Base-by-base conservation (phyloP, 2,329 filamentous ascomycete genomes). In the Dothideomycetidae sp. region DNA sequence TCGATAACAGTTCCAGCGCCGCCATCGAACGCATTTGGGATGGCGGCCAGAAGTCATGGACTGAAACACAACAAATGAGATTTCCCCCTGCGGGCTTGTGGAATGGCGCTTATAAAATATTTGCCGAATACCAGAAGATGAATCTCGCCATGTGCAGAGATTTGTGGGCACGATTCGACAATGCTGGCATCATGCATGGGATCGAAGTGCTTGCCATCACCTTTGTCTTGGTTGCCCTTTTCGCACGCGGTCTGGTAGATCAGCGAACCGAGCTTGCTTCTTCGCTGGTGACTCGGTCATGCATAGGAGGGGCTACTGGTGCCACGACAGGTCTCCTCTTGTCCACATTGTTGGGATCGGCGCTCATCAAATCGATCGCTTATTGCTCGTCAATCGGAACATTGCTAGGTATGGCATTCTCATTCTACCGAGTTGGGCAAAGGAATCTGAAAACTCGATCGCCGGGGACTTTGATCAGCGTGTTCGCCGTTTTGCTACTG, bases 91-190 rank as follows among this genome's bases (percentile, higher is more conserved):
- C 51, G 7, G 48, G 56, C 21, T 51, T 59, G 3, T 60, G 62
- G 47, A 57, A 59, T 39, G 48, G 56, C 2, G 58, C 62, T 13
- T 71, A 68, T 44, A 49, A 67, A 2, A 71, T 76, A 1, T 88
- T 82, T 51, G 62, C 68, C 11, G 64, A 67, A 9, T 96, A 93
- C 53, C 85, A 94, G 54, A 65, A 66, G 18, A 74, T 82, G 52
- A 93, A 81, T 1, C 65, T 98, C 31, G 67, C 67, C 17, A 69
- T 88, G 10, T 96, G 83, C 62, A 81, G 85, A 53, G 71, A 69
- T 28, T 64, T 96, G 11, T 98, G 90, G 90, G 85, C 90, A 14
- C 75, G 81, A 23, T 98, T 98, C 48, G 84, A 98, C 55, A 67
- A 93, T 13, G 68, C 74, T 2, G 81, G 79, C 54, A 98, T 98